Base-by-base conservation (phyloP, 1,284 basidiomycete genomes). In the Ceratobasidium sp. region DNA sequence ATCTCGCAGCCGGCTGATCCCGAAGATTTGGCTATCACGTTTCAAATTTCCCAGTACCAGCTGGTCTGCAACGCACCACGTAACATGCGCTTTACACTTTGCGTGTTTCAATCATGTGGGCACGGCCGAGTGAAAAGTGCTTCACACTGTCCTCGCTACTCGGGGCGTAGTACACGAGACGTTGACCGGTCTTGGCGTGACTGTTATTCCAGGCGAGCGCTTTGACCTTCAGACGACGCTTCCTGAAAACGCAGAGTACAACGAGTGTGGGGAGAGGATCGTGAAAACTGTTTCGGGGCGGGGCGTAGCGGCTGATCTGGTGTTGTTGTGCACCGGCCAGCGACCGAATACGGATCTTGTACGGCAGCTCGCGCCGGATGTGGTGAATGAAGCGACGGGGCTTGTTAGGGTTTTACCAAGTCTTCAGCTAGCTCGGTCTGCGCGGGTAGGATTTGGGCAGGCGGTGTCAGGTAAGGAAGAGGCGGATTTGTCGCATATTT, bases 241-340 rank as follows among this genome's bases (percentile, higher is more conserved):
- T 11, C 53, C 53, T 16, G 53, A 58, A 22, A 49, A 66, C 24
- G 53, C 65, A 3, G 51, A 69, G 27, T 69, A 69, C 27, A 56
- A 69, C 22, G 65, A 69, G 51, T 8, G 31, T 6, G 63, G 63
- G 7, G 48, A 53, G 29, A 51, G 63, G 37, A 34, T 66, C 11
- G 63, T 66, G 14, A 24, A 34, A 49, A 66, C 63, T 27, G 27
- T 51, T 13, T 51, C 27, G 4, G 62, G 62, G 3, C 11, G 43
- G 24, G 16, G 3, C 3, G 29, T 64, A 14, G 24, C 27, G 2
- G 62, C 62, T 19, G 62, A 64, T 48, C 4, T 64, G 29, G 11
- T 64, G 89, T 84, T 93, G 14, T 83, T 91, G 0, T 93, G 92
- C 79, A 93, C 91, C 0, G 92, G 92, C 7, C 92, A 93, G 81